phyloP scores from a whole-genome alignment of 2,329 filamentous ascomycete species.

The Chrysoporthe cubensis region DNA sequence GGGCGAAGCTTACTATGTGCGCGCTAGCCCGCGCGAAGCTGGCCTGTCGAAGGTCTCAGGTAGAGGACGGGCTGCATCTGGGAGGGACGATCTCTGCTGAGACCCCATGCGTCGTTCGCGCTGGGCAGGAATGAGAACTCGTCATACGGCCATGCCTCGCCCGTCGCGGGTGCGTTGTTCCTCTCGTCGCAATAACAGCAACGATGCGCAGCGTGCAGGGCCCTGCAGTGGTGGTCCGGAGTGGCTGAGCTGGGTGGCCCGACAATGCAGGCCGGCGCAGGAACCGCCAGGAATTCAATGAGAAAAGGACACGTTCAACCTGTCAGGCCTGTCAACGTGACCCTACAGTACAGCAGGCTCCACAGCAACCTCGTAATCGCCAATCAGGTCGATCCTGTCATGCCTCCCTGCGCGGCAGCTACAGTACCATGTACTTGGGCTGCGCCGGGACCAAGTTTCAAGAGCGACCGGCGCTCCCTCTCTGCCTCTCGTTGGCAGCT shows the following conservation, averaged over 20 bases:
- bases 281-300: slow-evolving; percentile 26
- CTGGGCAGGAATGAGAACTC: slow-evolving; percentile 1
- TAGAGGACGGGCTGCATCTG: slow-evolving; percentile 14
- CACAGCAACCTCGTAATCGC: slow-evolving; percentile 21
- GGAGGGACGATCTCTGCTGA: slow-evolving; percentile 11
- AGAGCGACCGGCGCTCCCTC: slow-evolving; percentile 8
- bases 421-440: background rate
- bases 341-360: slow-evolving; percentile 14
- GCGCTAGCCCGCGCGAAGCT: slow-evolving; percentile 7
- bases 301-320: slow-evolving; percentile 26
- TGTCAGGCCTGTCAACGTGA: slow-evolving; percentile 5
- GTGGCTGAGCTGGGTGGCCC: slow-evolving; percentile 21
- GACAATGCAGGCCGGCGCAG: slow-evolving; percentile 23
- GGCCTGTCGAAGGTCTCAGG: slow-evolving; percentile 25
- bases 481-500: background rate
- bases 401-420: slow-evolving; percentile 1
- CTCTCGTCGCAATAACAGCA: slow-evolving; percentile 7
- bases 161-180: background rate
- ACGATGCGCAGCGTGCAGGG: background rate
- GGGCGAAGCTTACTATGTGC: slow-evolving; percentile 8
- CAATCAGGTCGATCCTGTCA: slow-evolving; percentile 22
- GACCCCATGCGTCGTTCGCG: background rate
- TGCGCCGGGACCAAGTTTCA: slow-evolving; percentile 7
- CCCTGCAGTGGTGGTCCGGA: background rate
- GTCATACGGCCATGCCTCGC: background rate